These are phyloP conservation scores for Fonsecaea nubica DNA, from an alignment of 2,329 filamentous ascomycete genomes.

Conservation along the genomic window DNA sequence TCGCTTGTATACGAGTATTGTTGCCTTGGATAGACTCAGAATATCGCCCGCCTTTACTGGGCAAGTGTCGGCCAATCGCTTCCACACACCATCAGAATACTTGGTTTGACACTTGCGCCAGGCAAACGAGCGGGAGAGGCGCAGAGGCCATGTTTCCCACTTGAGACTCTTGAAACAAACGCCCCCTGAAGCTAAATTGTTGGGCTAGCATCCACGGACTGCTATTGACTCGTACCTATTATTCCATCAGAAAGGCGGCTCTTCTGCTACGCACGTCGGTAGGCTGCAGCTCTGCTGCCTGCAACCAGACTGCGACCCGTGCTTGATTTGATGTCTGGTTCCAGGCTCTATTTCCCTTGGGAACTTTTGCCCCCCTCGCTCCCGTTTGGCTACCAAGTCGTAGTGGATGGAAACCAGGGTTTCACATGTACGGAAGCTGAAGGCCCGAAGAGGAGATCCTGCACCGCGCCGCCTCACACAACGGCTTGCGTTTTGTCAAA, in stretches of 20 bases:
- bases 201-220: background rate
- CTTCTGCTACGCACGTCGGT: background rate
- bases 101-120: background rate
- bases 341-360: background rate
- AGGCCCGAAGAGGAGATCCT: constrained; percentile 16
- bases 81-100: background rate
- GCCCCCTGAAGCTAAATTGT: constrained; percentile 17
- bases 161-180: constrained; percentile 24
- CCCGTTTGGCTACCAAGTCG: background rate
- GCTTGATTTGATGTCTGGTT: constrained; percentile 32
- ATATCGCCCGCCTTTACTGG: background rate
- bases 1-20: constrained; percentile 14
- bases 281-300: constrained; percentile 21
- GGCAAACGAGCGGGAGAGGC: background rate
- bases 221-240: background rate
- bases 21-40: background rate
- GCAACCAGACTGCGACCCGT: constrained; percentile 30
- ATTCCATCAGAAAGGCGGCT: background rate
- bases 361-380: constrained; percentile 15
- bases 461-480: constrained; percentile 9
- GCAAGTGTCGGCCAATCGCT: constrained; percentile 3
- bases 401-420: constrained; percentile 1
- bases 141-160: background rate
- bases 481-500: constrained; percentile 19
- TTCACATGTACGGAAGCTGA: constrained; percentile 23